Evolutionary conservation across 2,329 filamentous ascomycete genomes (phyloP), one percentile per base, ranked within the genome.

Genomic region (Sporothrix globosa): DNA sequence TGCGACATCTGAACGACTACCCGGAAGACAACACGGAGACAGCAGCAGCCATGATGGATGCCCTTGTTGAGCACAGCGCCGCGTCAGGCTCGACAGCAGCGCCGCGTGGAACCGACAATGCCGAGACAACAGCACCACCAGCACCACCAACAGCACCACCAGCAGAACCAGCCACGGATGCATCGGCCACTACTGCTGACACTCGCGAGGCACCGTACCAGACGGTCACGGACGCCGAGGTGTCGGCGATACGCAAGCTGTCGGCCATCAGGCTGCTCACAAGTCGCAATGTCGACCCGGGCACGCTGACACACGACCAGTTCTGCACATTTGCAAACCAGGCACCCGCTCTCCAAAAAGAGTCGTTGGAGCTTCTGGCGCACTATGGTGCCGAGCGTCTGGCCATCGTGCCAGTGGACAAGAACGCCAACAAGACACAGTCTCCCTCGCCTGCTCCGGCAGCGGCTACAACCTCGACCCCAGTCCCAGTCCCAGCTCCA

Each of bases 251-350:
- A 14, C 60, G 69, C 5, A 66, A 44, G 58, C 4, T 27, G 4
- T 46, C 67, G 4, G 72, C 87, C 7, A 80, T 81, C n/a, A 78
- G 79, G 30, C 79, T 87, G 41, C 80, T 88, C 5, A 77, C 61
- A 2, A 80, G 81, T 1, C 81, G 78, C n/a, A 81, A 80, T 4
- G 81, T 88, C n/a, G 82, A 86, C 50, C 85, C 85, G 0, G 77
- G 79, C 2, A 84, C 85, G 0, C 78, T 88, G 11, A 86, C 84
- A 0, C 72, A 77, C 4, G 86, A 88, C 60, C 86, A 88, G 74
- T 87, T 88, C 72, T 83, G 80, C 73, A 88, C 88, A 19, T 87
- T 89, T 73, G 81, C 86, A 10, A 88, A 89, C 69, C 87, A 89
- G 76, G 83, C 86, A 0, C 85, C 86, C 0, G 81, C 83, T 3